A percentile compares a stretch with the other conserved stretches of the same genome.
phyloP scores from a whole-genome alignment of 2,329 filamentous ascomycete genomes.

The Cladosporium halotolerans region DNA sequence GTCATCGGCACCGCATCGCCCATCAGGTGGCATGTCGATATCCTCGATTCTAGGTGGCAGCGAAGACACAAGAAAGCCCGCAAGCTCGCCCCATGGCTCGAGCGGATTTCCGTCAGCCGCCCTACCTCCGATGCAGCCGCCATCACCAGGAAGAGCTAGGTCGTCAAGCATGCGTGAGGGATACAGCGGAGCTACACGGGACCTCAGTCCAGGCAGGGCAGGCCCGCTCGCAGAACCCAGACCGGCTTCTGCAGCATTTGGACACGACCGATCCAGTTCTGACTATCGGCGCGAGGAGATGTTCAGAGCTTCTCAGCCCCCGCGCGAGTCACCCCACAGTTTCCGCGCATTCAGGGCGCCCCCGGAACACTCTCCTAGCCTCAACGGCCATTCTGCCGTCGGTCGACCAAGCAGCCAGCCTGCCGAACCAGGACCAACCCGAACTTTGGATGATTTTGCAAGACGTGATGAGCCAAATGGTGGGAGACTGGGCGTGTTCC shows the following conservation, averaged over 20 bases:
- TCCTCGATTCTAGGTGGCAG: constrained; percentile 59
- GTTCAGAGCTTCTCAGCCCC: constrained; percentile 28
- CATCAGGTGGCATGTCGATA: constrained; percentile 62
- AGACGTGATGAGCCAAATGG: constrained; percentile 4
- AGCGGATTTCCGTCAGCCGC: constrained; percentile 25
- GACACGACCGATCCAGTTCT: constrained; percentile 19
- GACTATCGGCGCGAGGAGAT: constrained; percentile 25
- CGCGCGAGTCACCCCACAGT: constrained; percentile 26
- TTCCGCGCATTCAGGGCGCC: constrained; percentile 22
- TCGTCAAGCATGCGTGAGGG: constrained; percentile 32
- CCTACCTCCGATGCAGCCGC: constrained; percentile 41
- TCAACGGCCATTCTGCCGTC: constrained; percentile 19
- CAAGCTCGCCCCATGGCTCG: constrained; percentile 29
- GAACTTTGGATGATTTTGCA: constrained; percentile 4
- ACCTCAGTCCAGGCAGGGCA: constrained; percentile 22
- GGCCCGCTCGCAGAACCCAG: constrained; percentile 22
- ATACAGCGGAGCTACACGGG: constrained; percentile 16
- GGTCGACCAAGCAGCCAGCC: constrained; percentile 32
- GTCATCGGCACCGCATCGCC: constrained; percentile 40
- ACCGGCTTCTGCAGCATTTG: constrained; percentile 15
- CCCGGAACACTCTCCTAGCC: constrained; percentile 18
- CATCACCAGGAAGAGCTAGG: constrained; percentile 37
- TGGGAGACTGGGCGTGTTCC: constrained; percentile 10
- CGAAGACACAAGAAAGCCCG: constrained; percentile 22
- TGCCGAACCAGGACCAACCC: constrained; percentile 17